Percentiles rank a stretch among this genome's conserved stretches.
phyloP scores from a whole-genome alignment of 108 stramenopile species.

The Bacterosira constricta region DNA sequence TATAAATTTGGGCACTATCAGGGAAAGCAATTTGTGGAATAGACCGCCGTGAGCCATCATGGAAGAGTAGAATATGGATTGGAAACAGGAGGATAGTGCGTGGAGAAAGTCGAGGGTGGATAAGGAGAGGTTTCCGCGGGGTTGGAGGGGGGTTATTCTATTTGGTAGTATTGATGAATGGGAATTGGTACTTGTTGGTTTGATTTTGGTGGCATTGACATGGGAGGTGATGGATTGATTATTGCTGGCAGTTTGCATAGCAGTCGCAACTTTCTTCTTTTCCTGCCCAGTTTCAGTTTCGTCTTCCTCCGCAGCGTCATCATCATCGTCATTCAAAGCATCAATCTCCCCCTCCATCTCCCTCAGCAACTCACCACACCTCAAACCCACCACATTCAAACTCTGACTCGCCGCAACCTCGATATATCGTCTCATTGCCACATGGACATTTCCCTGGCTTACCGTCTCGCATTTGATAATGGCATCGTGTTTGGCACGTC shows the following conservation, averaged over 20 bases:
- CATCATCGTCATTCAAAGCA: background rate
- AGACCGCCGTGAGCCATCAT: slow-evolving; percentile 24
- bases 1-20: slow-evolving; percentile 14
- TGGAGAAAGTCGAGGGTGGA: slow-evolving; percentile 55
- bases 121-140: slow-evolving; percentile 80
- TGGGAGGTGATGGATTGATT: too few species aligned
- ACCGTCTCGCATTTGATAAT: slow-evolving; percentile 8
- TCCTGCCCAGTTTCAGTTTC: background rate
- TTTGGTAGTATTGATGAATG: too few species aligned
- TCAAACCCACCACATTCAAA: background rate
- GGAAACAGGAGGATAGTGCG: slow-evolving; percentile 50
- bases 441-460: slow-evolving; percentile 12
- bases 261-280: background rate
- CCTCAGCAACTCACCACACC: slow-evolving; percentile 13
- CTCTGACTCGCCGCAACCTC: slow-evolving; percentile 16
- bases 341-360: slow-evolving; percentile 19
- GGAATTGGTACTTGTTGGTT: too few species aligned
- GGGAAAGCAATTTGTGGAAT: slow-evolving; percentile 2
- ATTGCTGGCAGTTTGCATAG: too few species aligned
- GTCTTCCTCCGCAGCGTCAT: background rate
- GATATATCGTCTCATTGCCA: slow-evolving; percentile 28
- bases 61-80: background rate
- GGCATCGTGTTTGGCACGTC: slow-evolving; percentile 53
- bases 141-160: slow-evolving; percentile 53
- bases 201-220: too few species aligned